phyloP scores from a whole-genome alignment of 176 grass and related monocot species.

The Eleusine indica region DNA sequence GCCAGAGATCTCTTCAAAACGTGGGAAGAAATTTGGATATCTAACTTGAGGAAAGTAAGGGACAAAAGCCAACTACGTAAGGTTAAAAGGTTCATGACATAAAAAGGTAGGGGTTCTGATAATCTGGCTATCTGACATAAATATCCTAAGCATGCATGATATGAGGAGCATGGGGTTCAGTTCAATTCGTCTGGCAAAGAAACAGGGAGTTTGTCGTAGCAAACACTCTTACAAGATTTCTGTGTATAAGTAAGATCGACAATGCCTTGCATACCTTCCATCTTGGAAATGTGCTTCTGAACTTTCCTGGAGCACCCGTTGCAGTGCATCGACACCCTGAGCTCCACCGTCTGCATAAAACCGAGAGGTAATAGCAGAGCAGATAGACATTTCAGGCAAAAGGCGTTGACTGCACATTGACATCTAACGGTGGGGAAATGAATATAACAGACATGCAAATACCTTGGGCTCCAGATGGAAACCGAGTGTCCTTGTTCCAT shows the following conservation, averaged over 20 bases:
- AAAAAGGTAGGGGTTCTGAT: neutral
- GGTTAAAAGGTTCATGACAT: no score
- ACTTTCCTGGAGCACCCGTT: conserved; percentile 88
- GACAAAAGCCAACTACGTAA: neutral
- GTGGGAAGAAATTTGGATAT: neutral
- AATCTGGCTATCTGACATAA: neutral
- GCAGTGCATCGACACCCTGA: conserved; percentile 97
- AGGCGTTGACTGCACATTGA: neutral
- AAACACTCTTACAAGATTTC: neutral
- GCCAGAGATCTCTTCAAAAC: neutral
- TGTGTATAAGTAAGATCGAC: neutral
- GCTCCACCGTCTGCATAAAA: conserved; percentile 72
- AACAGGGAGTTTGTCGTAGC: neutral
- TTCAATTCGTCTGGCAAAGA: neutral
- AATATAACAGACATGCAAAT: neutral
- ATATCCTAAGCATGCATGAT: neutral
- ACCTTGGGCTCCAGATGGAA: conserved; percentile 94
- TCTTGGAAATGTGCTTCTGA: conserved; percentile 91
- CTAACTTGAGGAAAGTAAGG: neutral
- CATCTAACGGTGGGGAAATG: neutral
- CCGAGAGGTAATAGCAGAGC: neutral
- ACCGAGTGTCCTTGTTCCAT: conserved; percentile 67
- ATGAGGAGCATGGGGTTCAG: neutral
- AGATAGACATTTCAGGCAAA: neutral
- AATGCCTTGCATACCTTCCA: conserved; percentile 60